These are phyloP conservation scores for Solanum okadae DNA, from an alignment of 257 asterid genomes.

Conservation along the genomic window DNA sequence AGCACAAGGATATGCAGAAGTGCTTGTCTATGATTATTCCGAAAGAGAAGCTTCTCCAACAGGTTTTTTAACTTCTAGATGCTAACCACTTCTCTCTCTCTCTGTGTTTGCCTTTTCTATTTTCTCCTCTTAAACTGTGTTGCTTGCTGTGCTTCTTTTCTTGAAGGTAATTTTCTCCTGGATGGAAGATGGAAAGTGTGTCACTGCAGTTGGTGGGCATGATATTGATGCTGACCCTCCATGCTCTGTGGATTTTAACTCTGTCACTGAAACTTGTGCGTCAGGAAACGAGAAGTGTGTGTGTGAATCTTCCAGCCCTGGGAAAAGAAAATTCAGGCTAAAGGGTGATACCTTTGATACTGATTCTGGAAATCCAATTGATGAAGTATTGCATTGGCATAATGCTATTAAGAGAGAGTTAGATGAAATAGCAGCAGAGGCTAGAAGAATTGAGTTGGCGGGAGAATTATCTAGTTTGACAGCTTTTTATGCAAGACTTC, in stretches of 20 bases:
- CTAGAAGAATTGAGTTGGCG: constrained; percentile 24
- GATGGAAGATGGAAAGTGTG: constrained; percentile 17
- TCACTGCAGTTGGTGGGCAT: constrained; percentile 4
- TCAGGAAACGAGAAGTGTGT: constrained; percentile 10
- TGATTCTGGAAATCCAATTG: constrained; percentile 17
- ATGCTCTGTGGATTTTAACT: constrained; percentile 3
- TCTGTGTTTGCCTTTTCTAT: background rate
- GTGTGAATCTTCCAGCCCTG: constrained; percentile 12
- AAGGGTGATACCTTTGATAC: constrained; percentile 10
- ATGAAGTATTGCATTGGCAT: constrained; percentile 42
- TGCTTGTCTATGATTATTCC: constrained; percentile 31
- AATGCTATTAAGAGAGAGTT: constrained; percentile 31
- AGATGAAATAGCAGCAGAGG: constrained; percentile 25
- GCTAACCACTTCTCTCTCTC: background rate
- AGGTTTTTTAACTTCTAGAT: constrained; percentile 14
- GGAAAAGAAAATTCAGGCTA: constrained; percentile 22
- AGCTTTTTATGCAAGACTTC: constrained; percentile 26
- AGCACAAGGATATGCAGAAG: constrained; percentile 26
- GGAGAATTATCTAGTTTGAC: constrained; percentile 35
- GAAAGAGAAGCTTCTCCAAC: constrained; percentile 41
- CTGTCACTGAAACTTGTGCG: background rate
- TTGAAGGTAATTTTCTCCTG: constrained; percentile 37
- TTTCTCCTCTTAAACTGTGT: background rate
- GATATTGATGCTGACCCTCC: background rate
- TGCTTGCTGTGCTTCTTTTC: background rate